Evolutionary conservation across 116 monocot genomes (phyloP), one percentile per base, ranked within the genome.

Genomic region (Zostera marina): DNA sequence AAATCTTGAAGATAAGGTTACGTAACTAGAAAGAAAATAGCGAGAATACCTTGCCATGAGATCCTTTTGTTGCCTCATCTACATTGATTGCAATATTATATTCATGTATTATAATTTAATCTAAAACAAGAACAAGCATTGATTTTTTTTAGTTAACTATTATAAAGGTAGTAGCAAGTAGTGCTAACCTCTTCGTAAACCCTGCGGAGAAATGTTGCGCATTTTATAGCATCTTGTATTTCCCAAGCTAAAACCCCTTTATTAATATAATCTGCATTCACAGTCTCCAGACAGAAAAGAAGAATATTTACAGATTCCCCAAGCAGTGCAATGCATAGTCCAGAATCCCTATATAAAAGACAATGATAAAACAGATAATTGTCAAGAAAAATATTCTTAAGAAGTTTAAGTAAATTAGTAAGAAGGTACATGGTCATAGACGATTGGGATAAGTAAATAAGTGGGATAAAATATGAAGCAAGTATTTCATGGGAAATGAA

Each of bases 161-260:
- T 23, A 24, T 7, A 23, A 12, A 22, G 7, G 8, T 21, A 46
- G 23, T 14, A 16, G 25, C 25, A 63, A 63, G 60, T 12, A 66
- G 16, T 17, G 68, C 70, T 55, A 57, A 94, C 93, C 93, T 94
- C 93, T 74, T 94, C 93, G 72, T 88, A 94, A 61, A 94, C 87
- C 72, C 93, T 81, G 41, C 84, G 74, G 22, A 94, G 74, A 74
- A 79, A 88, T 68, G 71, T 75, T 56, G 84, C 93, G 70, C 93
- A 94, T 73, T 69, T 88, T 63, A 73, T 39, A 25, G 81, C 76
- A 66, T 84, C 81, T 53, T 63, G 49, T 24, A 60, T 23, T 43
- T 76, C 69, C 88, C 79, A 88, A 39, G 53, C 26, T 81, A 83
- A 80, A 42, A 61, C 64, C 13, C 78, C 74, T 56, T 52, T 41